A percentile compares a stretch with the other conserved stretches of the same genome.
phyloP scores from a whole-genome alignment of 495 filamentous ascomycete species.

The Ramalina peruviana region DNA sequence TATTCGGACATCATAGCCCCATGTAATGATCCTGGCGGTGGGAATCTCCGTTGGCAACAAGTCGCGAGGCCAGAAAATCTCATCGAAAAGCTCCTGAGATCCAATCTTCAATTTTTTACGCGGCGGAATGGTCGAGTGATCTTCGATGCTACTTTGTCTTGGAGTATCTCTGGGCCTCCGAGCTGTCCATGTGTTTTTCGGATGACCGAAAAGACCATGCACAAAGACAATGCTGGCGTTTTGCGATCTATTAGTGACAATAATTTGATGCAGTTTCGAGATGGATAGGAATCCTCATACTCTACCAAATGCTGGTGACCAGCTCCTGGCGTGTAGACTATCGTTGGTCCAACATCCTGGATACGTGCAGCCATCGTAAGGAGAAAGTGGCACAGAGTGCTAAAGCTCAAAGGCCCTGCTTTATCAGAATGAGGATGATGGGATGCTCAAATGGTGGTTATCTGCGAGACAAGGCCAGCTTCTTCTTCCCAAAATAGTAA shows the following conservation, averaged over 20 bases:
- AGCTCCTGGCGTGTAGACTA: background rate
- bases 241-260: background rate
- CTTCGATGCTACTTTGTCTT: background rate
- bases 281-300: background rate
- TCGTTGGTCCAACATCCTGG: background rate
- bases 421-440: no score
- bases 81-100: background rate
- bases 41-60: conserved; percentile 39
- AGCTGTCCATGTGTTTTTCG: conserved; percentile 59
- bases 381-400: no score
- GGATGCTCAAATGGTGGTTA: no score
- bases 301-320: background rate
- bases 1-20: conserved; percentile 75
- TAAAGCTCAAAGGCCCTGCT: no score
- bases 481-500: no score
- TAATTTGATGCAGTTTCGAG: background rate
- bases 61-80: conserved; percentile 61
- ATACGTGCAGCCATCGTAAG: background rate
- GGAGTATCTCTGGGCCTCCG: conserved; percentile 24
- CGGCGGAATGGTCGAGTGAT: background rate
- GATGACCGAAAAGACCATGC: conserved; percentile 72
- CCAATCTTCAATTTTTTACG: background rate
- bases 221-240: conserved; percentile 49
- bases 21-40: conserved; percentile 55
- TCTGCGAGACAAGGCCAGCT: no score